Conservation (phyloP, 176 grass and related monocot species). For the Triticum turgidum region DNA sequence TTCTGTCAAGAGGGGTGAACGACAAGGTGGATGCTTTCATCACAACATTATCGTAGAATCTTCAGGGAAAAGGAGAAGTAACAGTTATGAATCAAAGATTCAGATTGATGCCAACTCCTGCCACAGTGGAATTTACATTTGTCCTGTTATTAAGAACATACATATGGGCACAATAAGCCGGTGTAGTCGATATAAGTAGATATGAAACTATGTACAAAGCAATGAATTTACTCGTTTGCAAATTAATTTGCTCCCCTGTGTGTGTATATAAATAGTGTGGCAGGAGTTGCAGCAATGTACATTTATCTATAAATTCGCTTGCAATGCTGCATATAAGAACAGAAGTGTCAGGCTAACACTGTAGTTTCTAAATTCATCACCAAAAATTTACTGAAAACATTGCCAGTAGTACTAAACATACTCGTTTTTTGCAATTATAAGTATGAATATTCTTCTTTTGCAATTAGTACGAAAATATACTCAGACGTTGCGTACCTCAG, state of each 20-base stretch:
- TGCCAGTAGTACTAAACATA: not conserved
- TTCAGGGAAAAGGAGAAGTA: not conserved
- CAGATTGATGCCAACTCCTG: not conserved
- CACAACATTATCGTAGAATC: not conserved
- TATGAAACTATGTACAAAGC: conserved; percentile 1
- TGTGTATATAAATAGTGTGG: not conserved
- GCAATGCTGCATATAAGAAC: not conserved
- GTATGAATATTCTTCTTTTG: not conserved
- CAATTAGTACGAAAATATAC: not conserved
- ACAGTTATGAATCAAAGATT: conserved; percentile 5
- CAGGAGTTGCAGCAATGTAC: not conserved
- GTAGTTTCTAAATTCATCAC: not conserved
- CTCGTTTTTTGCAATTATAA: not conserved
- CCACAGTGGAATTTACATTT: too few species aligned
- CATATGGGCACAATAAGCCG: not conserved
- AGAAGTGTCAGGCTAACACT: not conserved
- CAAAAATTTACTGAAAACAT: not conserved
- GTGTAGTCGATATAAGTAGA: not conserved
- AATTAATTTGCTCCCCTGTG: not conserved
- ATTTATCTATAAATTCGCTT: not conserved
- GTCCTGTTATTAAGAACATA: not conserved
- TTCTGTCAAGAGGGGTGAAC: conserved; percentile 22
- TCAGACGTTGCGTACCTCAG: not conserved
- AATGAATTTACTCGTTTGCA: not conserved
- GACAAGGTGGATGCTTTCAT: conserved; percentile 22